Evolutionary conservation across 2,329 filamentous ascomycete species (phyloP), one percentile per base, ranked within the genome.

Genomic region (Blumeriella jaapii): DNA sequence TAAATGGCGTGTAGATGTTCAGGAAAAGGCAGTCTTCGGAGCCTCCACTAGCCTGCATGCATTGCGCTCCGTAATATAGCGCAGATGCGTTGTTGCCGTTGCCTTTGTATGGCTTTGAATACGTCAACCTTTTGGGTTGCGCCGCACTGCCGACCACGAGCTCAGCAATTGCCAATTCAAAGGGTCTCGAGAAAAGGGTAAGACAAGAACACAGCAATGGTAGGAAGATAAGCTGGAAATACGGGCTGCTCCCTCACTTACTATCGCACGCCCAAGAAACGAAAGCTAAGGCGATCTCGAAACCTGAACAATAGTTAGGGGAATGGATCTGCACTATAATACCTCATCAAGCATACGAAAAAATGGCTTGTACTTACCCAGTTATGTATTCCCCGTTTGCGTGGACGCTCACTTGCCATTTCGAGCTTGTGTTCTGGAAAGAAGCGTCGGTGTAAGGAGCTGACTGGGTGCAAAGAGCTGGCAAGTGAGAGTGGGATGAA

Each of bases 11-110:
- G 31, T 70, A 64, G 4, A 81, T 65, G 31, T 65, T 68, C 37
- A 46, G 36, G 31, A 19, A 75, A 27, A 81, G 55, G 52, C 80
- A 74, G 51, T 81, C 76, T 4, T 61, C 64, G 2, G 41, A 36
- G 10, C 39, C 42, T 11, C 20, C 62, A n/a, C n/a, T 7, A 11
- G 53, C 45, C 39, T 69, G 65, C 0, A 60, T 50, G 44, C 67
- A 70, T 40, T 63, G 52, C 6, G 58, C 55, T 6, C 60, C 64
- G 45, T 61, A 69, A 10, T 51, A 37, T 1, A 56, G 65, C 3
- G 60, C 64, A 24, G 61, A 55, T 3, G 68, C 60, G 41, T 64
- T 54, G 1, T 60, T 62, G 13, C 33, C 36, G 2, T 55, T 60
- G 17, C 59, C 56, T 25, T 56, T 60, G 41, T 68, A 69, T 4